phyloP scores from a whole-genome alignment of 1,284 basidiomycete genomes.

The Chalciporus sp. region DNA sequence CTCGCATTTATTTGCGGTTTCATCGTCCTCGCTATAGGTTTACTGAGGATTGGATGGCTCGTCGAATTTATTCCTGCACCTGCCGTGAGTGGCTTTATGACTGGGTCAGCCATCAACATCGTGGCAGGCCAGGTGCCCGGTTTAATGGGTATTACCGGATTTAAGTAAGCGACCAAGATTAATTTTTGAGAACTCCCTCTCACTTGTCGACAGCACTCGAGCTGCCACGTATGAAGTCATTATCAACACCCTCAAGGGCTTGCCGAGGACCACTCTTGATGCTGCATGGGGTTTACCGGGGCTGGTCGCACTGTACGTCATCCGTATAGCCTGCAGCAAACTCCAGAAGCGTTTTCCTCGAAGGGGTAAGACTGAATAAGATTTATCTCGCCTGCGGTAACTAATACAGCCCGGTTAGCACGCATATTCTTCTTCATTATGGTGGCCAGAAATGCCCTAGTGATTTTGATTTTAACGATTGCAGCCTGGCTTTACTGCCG shows the following conservation, averaged over 20 bases:
- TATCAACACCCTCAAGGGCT: conserved; percentile 88
- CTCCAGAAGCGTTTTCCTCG: conserved; percentile 71
- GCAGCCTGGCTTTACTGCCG: conserved; percentile 84
- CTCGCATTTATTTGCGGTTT: conserved; percentile 91
- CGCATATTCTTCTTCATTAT: conserved; percentile 88
- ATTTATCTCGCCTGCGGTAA: not conserved
- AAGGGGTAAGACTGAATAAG: conserved; percentile 45
- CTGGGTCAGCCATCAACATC: conserved; percentile 89
- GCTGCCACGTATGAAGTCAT: conserved; percentile 86
- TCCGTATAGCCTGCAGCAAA: conserved; percentile 67
- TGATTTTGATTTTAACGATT: conserved; percentile 83
- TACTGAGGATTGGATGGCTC: conserved; percentile 93
- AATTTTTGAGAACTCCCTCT: not conserved
- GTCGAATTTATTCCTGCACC: conserved; percentile 94
- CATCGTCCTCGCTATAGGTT: conserved; percentile 89
- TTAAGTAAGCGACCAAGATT: conserved; percentile 57
- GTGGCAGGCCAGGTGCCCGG: conserved; percentile 84
- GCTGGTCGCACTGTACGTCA: conserved; percentile 72
- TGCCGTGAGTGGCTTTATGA: conserved; percentile 93
- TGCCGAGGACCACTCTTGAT: conserved; percentile 74
- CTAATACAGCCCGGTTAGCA: conserved; percentile 41
- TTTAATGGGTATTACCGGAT: conserved; percentile 82
- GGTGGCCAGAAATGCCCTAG: conserved; percentile 85
- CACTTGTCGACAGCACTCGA: conserved; percentile 61
- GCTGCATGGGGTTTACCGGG: conserved; percentile 90